phyloP scores from a whole-genome alignment of 352 stramenopile species.

The Peronosclerospora sorghi region DNA sequence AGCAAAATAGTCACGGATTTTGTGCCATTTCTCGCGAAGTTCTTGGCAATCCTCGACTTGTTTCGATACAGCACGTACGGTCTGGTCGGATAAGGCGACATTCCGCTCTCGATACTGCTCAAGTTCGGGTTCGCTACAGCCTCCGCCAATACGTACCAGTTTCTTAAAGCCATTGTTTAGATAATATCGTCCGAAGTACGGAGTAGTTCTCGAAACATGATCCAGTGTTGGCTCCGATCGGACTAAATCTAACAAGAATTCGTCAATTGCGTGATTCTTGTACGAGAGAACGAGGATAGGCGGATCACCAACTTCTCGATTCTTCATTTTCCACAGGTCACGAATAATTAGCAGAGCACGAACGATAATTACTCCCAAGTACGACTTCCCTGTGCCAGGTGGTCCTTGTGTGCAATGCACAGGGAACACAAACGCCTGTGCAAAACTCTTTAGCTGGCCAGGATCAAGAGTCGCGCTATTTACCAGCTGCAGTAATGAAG shows the following conservation, averaged over 20 bases:
- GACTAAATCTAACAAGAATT: constrained; percentile 73
- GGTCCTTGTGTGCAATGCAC: constrained; percentile 84
- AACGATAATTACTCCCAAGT: constrained; percentile 77
- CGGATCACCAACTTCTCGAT: constrained; percentile 45
- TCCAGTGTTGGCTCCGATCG: constrained; percentile 32
- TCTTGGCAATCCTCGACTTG: constrained; percentile 23
- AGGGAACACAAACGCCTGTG: constrained; percentile 57
- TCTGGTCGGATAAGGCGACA: constrained; percentile 17
- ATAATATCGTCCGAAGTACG: constrained; percentile 18
- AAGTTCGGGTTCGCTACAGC: constrained; percentile 49
- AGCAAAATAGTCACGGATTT: constrained; percentile 23
- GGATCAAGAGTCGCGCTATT: constrained; percentile 43
- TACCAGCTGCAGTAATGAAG: constrained; percentile 32
- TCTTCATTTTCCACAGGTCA: constrained; percentile 59
- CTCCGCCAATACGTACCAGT: constrained; percentile 54
- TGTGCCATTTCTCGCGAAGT: constrained; percentile 24
- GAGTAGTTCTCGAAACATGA: constrained; percentile 4
- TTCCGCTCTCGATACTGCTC: constrained; percentile 32
- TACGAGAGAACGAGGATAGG: constrained; percentile 81
- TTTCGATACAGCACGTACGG: constrained; percentile 12
- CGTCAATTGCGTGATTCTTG: constrained; percentile 85
- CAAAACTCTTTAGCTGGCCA: constrained; percentile 66
- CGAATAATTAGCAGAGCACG: constrained; percentile 68
- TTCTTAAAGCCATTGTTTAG: constrained; percentile 20
- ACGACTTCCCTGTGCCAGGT: constrained; percentile 84